Percentiles rank a stretch among this genome's conserved stretches.
phyloP scores from a whole-genome alignment of 2,329 filamentous ascomycete species.

The Didymella lethalis region DNA sequence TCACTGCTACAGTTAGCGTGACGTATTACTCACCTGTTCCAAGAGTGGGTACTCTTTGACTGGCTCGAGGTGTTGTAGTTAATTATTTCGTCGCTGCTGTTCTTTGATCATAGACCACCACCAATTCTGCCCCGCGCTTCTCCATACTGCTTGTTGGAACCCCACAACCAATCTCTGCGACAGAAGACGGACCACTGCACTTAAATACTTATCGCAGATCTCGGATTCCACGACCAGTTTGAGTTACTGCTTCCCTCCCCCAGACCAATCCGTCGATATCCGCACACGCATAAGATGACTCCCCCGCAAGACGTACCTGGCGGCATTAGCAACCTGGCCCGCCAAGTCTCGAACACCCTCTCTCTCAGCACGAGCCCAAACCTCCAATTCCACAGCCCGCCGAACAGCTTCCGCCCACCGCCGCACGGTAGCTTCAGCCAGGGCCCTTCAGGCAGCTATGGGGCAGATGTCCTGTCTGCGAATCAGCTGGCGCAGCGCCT shows the following conservation, averaged over 20 bases:
- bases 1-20: slow-evolving; percentile 19
- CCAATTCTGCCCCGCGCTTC: slow-evolving; percentile 16
- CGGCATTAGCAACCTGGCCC: slow-evolving; percentile 46
- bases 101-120: slow-evolving; percentile 21
- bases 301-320: slow-evolving; percentile 49
- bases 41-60: slow-evolving; percentile 29
- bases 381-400: slow-evolving; percentile 76
- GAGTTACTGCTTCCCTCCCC: slow-evolving; percentile 24
- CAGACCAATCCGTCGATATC: slow-evolving; percentile 28
- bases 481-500: slow-evolving; percentile 71
- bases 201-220: slow-evolving; percentile 16
- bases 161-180: not conserved
- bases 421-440: slow-evolving; percentile 44
- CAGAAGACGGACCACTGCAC: slow-evolving; percentile 5
- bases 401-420: slow-evolving; percentile 62
- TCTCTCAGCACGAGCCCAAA: slow-evolving; percentile 78
- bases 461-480: slow-evolving; percentile 28
- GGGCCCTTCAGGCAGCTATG: slow-evolving; percentile 48
- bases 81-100: slow-evolving; percentile 25
- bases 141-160: slow-evolving; percentile 9
- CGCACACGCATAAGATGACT: slow-evolving; percentile 40
- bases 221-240: slow-evolving; percentile 28
- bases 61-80: slow-evolving; percentile 28
- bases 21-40: slow-evolving; percentile 18
- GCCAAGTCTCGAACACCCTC: slow-evolving; percentile 66